Evolutionary conservation across 2,329 filamentous ascomycete species (phyloP).

Genomic region (Hirsutella minnesotensis): DNA sequence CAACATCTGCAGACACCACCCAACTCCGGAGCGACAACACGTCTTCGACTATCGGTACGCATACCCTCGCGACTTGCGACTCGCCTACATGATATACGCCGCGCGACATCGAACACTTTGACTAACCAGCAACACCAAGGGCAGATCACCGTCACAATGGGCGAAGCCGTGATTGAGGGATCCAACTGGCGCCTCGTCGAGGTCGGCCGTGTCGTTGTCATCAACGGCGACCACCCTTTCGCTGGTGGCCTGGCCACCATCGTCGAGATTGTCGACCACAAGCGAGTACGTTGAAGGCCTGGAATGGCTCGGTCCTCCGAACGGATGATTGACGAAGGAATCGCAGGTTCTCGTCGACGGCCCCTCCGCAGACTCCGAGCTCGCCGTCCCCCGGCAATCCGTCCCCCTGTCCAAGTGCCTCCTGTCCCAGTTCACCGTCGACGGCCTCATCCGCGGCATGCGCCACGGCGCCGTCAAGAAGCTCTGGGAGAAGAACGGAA

Average conservation of each 20-base stretch:
- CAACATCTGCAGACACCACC: conserved; percentile 23
- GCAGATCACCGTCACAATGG: conserved; percentile 60
- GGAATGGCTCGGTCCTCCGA: background rate
- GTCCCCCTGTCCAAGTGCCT: conserved; percentile 71
- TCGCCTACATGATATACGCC: conserved; percentile 2
- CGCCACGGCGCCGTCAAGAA: conserved; percentile 75
- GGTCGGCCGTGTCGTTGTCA: conserved; percentile 92
- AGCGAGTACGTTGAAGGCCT: conserved; percentile 68
- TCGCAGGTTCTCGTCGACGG: conserved; percentile 88
- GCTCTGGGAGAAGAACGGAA: conserved; percentile 81
- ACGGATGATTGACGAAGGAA: background rate
- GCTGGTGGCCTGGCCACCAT: conserved; percentile 82
- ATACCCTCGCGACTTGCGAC: conserved; percentile 13
- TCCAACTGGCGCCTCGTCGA: conserved; percentile 93
- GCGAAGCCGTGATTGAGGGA: conserved; percentile 70
- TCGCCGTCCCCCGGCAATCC: conserved; percentile 77
- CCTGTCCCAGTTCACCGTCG: conserved; percentile 80
- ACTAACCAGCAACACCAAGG: conserved; percentile 27
- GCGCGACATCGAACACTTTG: conserved; percentile 13
- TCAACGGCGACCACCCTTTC: conserved; percentile 68
- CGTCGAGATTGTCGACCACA: conserved; percentile 99
- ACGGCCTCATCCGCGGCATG: conserved; percentile 73
- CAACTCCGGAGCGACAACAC: conserved; percentile 23
- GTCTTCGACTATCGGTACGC: conserved; percentile 28
- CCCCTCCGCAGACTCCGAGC: conserved; percentile 69